Conservation (phyloP, 371 early-diverging fungal species). For the Enterospora canceri region DNA sequence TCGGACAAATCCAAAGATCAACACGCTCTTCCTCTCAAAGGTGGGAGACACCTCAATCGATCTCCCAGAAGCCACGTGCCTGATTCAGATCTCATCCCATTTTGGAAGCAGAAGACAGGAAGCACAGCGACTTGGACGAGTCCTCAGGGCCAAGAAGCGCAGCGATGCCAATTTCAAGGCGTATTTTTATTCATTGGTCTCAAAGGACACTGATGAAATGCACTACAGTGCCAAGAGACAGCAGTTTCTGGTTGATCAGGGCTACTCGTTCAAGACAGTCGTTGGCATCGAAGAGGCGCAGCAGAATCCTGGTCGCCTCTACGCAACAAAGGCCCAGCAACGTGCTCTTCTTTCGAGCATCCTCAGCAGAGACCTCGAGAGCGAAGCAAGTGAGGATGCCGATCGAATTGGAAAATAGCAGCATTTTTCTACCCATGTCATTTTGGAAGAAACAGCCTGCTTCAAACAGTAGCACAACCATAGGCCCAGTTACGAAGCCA, state of each 20-base stretch:
- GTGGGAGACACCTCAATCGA: conserved; percentile 98
- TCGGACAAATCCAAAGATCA: conserved; percentile 74
- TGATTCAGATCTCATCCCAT: conserved; percentile 93
- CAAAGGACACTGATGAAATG: conserved; percentile 95
- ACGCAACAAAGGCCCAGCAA: conserved; percentile 66
- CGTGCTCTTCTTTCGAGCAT: conserved; percentile 73
- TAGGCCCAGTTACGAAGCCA: no score
- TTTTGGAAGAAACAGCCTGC: no score
- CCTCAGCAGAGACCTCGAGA: conserved; percentile 60
- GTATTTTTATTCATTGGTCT: conserved; percentile 89
- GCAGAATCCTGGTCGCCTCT: conserved; percentile 62
- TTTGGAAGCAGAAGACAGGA: conserved; percentile 97
- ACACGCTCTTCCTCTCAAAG: conserved; percentile 91
- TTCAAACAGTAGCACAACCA: no score
- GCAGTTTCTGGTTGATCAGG: conserved; percentile 96
- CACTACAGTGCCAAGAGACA: conserved; percentile 89
- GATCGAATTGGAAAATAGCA: neutral
- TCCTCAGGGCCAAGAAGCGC: conserved; percentile 82
- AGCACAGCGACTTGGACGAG: conserved; percentile 84
- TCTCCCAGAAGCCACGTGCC: conserved; percentile 92
- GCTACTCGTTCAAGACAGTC: conserved; percentile 91
- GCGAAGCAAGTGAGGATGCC: conserved; percentile 56
- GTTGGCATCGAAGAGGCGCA: conserved; percentile 67
- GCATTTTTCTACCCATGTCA: no score
- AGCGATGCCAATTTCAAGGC: conserved; percentile 87